Evolutionary conservation across 2,329 filamentous ascomycete species (phyloP).

Genomic region (Chrysosphaeria jannelii): DNA sequence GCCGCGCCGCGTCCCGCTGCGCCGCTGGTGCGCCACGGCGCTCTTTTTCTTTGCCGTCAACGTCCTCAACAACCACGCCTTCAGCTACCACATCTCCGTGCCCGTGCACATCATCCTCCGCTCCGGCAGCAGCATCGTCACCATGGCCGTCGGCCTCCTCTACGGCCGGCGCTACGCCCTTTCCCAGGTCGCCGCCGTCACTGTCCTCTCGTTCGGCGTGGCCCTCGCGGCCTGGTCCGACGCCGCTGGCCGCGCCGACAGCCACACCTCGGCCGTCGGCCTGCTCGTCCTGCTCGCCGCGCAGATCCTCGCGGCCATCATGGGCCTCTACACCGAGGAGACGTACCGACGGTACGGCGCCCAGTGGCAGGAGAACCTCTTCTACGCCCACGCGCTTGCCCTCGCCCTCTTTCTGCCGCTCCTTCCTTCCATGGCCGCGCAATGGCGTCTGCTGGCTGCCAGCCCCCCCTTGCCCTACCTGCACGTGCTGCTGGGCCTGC

Average conservation of each 20-base stretch:
- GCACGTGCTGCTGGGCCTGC: slow-evolving; percentile 6
- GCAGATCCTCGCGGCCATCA: slow-evolving; percentile 70
- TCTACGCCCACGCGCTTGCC: slow-evolving; percentile 55
- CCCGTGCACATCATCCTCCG: slow-evolving; percentile 90
- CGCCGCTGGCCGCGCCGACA: slow-evolving; percentile 44
- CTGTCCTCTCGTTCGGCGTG: slow-evolving; percentile 61
- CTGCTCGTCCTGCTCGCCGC: slow-evolving; percentile 62
- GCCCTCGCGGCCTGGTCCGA: slow-evolving; percentile 75
- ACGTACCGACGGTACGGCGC: slow-evolving; percentile 65
- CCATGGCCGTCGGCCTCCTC: slow-evolving; percentile 67
- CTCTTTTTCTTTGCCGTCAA: slow-evolving; percentile 81
- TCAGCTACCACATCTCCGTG: slow-evolving; percentile 87
- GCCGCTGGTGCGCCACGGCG: slow-evolving; percentile 69
- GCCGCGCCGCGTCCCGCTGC: slow-evolving; percentile 51
- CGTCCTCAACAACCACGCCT: slow-evolving; percentile 88
- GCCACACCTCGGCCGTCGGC: slow-evolving; percentile 19
- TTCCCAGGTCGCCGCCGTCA: slow-evolving; percentile 53
- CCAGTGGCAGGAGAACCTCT: slow-evolving; percentile 85
- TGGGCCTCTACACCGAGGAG: slow-evolving; percentile 84
- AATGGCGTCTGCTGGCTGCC: slow-evolving; percentile 29
- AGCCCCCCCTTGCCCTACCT: slow-evolving; percentile 23
- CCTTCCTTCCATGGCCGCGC: slow-evolving; percentile 27
- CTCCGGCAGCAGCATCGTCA: slow-evolving; percentile 85
- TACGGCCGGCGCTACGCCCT: slow-evolving; percentile 63
- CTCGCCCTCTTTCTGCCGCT: slow-evolving; percentile 51